phyloP scores from a whole-genome alignment of 140 eudicot species.

The Stevia rebaudiana region DNA sequence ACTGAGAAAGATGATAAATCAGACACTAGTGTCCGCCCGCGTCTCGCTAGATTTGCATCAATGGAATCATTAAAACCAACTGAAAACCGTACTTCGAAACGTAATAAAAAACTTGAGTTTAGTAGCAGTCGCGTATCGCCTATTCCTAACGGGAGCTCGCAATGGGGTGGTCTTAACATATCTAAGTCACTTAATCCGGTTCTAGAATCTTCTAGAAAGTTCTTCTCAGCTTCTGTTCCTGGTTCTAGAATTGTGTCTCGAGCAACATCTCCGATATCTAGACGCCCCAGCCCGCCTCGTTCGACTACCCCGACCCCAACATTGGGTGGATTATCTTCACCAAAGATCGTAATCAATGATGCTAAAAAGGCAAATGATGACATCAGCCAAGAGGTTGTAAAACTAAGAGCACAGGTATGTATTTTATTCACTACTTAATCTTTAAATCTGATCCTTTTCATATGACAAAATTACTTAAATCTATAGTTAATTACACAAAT shows the following conservation, averaged over 20 bases:
- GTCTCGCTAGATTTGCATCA: slow-evolving; percentile 69
- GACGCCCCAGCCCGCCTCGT: slow-evolving; percentile 93
- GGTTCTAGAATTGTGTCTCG: slow-evolving; percentile 97
- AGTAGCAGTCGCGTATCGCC: slow-evolving; percentile 94
- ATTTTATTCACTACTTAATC: neutral
- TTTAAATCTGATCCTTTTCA: slow-evolving; percentile 21
- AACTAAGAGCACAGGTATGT: slow-evolving; percentile 83
- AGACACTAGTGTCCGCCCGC: slow-evolving; percentile 65
- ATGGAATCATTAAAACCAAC: slow-evolving; percentile 68
- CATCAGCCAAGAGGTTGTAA: slow-evolving; percentile 65
- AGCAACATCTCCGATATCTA: slow-evolving; percentile 90
- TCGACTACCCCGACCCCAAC: slow-evolving; percentile 98
- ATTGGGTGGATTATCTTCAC: slow-evolving; percentile 80
- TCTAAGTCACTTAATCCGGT: slow-evolving; percentile 80
- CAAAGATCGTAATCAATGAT: slow-evolving; percentile 56
- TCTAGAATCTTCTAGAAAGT: slow-evolving; percentile 86
- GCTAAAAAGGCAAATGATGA: slow-evolving; percentile 51
- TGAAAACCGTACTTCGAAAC: slow-evolving; percentile 66
- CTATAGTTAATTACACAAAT: neutral
- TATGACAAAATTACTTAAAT: slow-evolving; percentile 4
- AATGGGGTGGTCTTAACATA: slow-evolving; percentile 72
- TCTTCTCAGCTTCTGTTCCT: slow-evolving; percentile 97
- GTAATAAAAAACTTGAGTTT: slow-evolving; percentile 79
- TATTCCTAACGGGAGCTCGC: slow-evolving; percentile 79
- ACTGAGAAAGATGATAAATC: slow-evolving; percentile 59